These are phyloP conservation scores for Mycena galopus DNA, from an alignment of 768 basidiomycete species.

Conservation along the genomic window DNA sequence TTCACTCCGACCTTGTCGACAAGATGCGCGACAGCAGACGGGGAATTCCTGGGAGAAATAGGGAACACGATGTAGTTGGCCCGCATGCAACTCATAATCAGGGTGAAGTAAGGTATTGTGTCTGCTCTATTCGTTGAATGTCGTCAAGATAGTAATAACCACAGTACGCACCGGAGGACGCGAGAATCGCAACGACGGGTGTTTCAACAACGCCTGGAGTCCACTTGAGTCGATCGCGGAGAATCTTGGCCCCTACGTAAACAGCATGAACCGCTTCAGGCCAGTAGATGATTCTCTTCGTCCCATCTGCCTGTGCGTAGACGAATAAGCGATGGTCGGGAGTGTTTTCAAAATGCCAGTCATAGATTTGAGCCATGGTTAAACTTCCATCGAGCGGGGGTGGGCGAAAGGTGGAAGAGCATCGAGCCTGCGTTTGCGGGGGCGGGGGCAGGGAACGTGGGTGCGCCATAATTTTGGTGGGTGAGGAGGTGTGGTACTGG, in stretches of 20 bases:
- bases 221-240: constrained; percentile 21
- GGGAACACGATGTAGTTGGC: constrained; percentile 53
- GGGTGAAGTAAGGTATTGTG: constrained; percentile 47
- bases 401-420: neutral
- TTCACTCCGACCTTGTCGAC: constrained; percentile 34
- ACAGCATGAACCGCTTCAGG: constrained; percentile 14
- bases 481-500: no score
- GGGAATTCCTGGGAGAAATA: constrained; percentile 57
- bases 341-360: constrained; percentile 21
- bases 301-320: neutral
- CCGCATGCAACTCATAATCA: constrained; percentile 47
- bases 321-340: constrained; percentile 14
- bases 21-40: constrained; percentile 55
- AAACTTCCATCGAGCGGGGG: constrained; percentile 26
- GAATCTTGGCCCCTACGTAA: constrained; percentile 2
- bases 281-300: constrained; percentile 11
- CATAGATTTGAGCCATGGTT: constrained; percentile 11
- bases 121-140: no score
- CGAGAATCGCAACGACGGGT: constrained; percentile 10
- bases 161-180: constrained; percentile 22
- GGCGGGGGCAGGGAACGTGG: neutral
- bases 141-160: no score
- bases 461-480: no score
- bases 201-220: neutral
- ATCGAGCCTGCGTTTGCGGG: constrained; percentile 24